Conservation (phyloP, 768 basidiomycete genomes). For the Leccinum uliginosum region DNA sequence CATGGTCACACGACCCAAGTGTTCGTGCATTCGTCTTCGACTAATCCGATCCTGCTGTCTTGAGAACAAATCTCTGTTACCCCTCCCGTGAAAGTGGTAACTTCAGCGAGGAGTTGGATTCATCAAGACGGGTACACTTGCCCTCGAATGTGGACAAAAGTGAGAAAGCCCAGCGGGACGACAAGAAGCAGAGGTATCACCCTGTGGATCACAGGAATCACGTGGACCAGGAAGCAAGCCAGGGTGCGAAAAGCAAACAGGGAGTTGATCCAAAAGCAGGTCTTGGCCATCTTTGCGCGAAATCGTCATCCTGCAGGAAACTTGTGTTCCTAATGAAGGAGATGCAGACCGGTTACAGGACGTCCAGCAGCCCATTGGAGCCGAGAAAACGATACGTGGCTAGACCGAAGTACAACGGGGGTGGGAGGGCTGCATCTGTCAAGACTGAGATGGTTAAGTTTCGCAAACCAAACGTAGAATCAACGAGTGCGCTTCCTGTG, state of each 20-base stretch:
- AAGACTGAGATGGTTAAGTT: constrained; percentile 15
- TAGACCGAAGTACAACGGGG: constrained; percentile 16
- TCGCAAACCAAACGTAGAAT: constrained; percentile 9
- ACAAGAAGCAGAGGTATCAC: constrained; percentile 9
- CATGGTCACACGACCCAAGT: constrained; percentile 11
- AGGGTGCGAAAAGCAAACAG: constrained; percentile 23
- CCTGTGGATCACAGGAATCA: constrained; percentile 2
- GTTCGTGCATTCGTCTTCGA: constrained; percentile 16
- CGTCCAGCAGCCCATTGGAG: constrained; percentile 21
- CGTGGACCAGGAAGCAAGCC: constrained; percentile 16
- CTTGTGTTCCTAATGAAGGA: neutral
- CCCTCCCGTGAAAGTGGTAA: constrained; percentile 42
- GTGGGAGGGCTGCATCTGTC: constrained; percentile 18
- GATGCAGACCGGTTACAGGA: constrained; percentile 18
- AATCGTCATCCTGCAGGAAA: neutral
- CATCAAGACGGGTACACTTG: constrained; percentile 9
- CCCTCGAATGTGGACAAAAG: constrained; percentile 13
- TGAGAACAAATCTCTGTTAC: constrained; percentile 60
- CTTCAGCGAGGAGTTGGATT: constrained; percentile 28
- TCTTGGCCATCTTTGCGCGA: constrained; percentile 28
- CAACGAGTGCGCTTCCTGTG: constrained; percentile 31
- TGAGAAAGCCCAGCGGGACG: constrained; percentile 10
- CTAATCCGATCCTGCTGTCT: constrained; percentile 32
- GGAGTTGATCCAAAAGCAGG: constrained; percentile 20
- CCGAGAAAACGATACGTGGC: constrained; percentile 37